phyloP scores from a whole-genome alignment of 805 yeast genomes.

The Metschnikowia arizonensis region DNA sequence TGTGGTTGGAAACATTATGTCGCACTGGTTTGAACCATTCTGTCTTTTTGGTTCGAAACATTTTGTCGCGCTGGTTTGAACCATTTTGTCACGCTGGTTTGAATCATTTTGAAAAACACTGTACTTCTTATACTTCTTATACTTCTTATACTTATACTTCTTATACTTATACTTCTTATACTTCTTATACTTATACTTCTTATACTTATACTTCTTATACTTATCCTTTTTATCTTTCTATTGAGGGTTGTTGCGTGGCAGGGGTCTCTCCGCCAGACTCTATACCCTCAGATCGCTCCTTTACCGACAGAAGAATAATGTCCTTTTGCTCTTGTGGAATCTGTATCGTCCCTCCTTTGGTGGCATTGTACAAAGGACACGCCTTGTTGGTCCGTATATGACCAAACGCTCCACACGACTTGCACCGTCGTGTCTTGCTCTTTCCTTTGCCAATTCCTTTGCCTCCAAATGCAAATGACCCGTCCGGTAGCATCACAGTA shows the following conservation, averaged over 20 bases:
- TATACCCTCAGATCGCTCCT: slow-evolving; percentile 11
- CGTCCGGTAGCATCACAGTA: slow-evolving; percentile 42
- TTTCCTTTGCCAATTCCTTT: slow-evolving; percentile 72
- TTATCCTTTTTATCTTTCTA: too few species aligned
- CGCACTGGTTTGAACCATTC: too few species aligned
- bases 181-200: too few species aligned
- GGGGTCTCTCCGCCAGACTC: slow-evolving; percentile 10
- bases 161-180: too few species aligned
- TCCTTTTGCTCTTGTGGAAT: slow-evolving; percentile 20
- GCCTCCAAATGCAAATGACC: slow-evolving; percentile 49
- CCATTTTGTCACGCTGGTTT: too few species aligned
- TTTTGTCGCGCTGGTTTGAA: too few species aligned
- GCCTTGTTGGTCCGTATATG: slow-evolving; percentile 89
- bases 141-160: too few species aligned
- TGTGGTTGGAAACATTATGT: too few species aligned
- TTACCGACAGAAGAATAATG: slow-evolving; percentile 16
- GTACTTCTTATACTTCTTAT: too few species aligned
- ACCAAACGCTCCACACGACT: slow-evolving; percentile 92
- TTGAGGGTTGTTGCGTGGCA: not conserved
- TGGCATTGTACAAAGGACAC: slow-evolving; percentile 72
- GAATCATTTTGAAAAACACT: too few species aligned
- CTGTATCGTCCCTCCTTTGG: slow-evolving; percentile 28
- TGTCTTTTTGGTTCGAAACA: too few species aligned
- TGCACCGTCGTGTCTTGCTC: slow-evolving; percentile 76
- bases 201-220: too few species aligned